phyloP scores from a whole-genome alignment of 176 grass and related monocot genomes.

The Tuctoria greenei region DNA sequence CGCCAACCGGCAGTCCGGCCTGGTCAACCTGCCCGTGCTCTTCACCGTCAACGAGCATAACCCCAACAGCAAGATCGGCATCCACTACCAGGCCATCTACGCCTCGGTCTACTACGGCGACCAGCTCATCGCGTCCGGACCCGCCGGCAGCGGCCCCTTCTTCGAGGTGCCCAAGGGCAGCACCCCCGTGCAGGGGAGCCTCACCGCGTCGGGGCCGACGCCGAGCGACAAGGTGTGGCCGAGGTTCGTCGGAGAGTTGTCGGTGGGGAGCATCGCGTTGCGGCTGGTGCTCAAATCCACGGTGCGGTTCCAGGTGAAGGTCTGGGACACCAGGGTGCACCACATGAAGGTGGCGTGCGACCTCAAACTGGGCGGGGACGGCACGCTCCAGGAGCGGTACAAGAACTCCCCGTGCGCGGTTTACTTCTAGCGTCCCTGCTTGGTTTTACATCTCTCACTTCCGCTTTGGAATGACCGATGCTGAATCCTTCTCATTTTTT shows the following conservation, averaged over 20 bases:
- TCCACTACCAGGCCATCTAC: conserved; percentile 43
- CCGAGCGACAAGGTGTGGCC: conserved; percentile 32
- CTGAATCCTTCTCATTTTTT: background rate
- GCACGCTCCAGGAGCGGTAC: background rate
- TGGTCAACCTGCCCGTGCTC: conserved; percentile 43
- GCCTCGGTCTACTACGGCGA: conserved; percentile 62
- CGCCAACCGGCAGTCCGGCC: conserved; percentile 39
- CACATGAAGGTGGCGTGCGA: conserved; percentile 60
- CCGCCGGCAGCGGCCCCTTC: background rate
- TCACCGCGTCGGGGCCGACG: conserved; percentile 27
- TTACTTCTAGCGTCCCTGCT: background rate
- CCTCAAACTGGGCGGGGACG: background rate
- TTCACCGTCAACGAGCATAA: conserved; percentile 72
- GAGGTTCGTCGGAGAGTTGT: conserved; percentile 19
- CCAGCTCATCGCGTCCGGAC: background rate
- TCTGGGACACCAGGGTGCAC: conserved; percentile 73
- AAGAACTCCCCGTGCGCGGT: background rate
- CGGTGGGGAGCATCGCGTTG: conserved; percentile 24
- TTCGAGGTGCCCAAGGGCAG: conserved; percentile 1
- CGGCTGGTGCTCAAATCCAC: conserved; percentile 58
- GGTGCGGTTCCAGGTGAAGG: conserved; percentile 60
- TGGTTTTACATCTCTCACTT: background rate
- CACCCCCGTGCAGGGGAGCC: conserved; percentile 35
- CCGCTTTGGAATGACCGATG: background rate
- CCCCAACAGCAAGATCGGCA: conserved; percentile 76